Percentiles rank a stretch among this genome's conserved stretches.
These are phyloP conservation scores for Carex pumila DNA, from an alignment of 176 grass and related monocot species.

Conservation along the genomic window DNA sequence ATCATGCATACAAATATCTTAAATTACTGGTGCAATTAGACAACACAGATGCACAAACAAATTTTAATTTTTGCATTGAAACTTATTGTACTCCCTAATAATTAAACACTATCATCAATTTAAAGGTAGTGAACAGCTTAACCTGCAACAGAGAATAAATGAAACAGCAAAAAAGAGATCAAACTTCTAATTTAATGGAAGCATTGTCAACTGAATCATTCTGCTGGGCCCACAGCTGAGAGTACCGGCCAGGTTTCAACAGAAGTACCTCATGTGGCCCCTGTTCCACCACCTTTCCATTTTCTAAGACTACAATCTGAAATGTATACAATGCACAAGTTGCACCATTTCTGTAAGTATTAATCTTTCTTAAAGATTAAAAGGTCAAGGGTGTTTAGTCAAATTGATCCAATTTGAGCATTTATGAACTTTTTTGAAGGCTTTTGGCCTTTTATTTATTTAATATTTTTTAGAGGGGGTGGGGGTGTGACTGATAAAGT, in stretches of 20 bases:
- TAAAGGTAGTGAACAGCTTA: neutral
- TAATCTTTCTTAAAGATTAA: neutral
- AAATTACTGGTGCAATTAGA: neutral
- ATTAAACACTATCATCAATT: neutral
- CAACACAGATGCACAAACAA: neutral
- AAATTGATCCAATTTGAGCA: neutral
- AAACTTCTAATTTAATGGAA: conserved; percentile 59
- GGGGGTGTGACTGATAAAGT: no score
- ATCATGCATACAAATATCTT: neutral
- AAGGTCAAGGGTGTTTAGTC: neutral
- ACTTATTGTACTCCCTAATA: neutral
- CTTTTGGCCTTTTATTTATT: no score
- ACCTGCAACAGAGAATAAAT: neutral
- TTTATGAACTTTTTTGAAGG: neutral
- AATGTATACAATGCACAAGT: conserved; percentile 23
- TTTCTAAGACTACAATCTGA: conserved; percentile 96
- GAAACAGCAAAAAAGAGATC: conserved; percentile 18
- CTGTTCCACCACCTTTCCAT: conserved; percentile 71
- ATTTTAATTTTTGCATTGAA: neutral
- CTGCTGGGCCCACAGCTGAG: conserved; percentile 84
- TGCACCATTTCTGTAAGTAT: neutral
- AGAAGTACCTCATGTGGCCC: conserved; percentile 80
- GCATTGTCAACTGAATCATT: conserved; percentile 64
- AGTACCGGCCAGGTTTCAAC: conserved; percentile 59
- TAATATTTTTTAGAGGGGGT: no score